These are phyloP conservation scores for Eremothecium coryli DNA, from an alignment of 1,139 yeast species.

Conservation along the genomic window DNA sequence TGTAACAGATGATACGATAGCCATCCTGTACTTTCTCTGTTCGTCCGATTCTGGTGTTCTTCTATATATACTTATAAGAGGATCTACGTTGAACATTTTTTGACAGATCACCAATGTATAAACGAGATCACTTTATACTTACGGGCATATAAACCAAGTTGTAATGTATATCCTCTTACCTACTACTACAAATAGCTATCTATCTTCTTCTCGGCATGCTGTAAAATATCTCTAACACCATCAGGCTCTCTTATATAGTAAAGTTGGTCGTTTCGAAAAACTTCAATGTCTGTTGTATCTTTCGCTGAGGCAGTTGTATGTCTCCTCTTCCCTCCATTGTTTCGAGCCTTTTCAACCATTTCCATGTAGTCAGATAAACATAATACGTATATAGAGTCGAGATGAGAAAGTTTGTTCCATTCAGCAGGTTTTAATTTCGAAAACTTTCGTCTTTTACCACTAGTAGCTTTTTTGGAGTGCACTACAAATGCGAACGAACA, in stretches of 20 bases:
- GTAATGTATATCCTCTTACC: too few species aligned
- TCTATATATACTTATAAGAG: too few species aligned
- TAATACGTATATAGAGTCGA: constrained; percentile 12
- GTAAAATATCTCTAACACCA: constrained; percentile 18
- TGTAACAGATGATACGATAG: constrained; percentile 44
- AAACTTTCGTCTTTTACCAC: constrained; percentile 14
- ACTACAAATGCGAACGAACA: constrained; percentile 31
- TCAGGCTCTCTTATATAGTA: constrained; percentile 20
- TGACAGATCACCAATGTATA: too few species aligned
- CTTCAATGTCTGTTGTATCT: constrained; percentile 1
- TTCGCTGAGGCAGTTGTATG: neutral
- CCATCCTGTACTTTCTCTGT: too few species aligned
- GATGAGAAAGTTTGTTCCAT: constrained; percentile 13
- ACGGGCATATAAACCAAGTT: too few species aligned
- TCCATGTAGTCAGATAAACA: constrained; percentile 20
- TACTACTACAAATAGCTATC: constrained; percentile 20
- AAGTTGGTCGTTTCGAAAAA: constrained; percentile 23
- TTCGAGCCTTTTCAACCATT: constrained; percentile 10
- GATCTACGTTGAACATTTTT: too few species aligned
- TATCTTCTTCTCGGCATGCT: constrained; percentile 31
- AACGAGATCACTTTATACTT: too few species aligned
- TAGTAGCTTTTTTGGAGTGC: constrained; percentile 9
- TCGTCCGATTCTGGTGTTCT: too few species aligned
- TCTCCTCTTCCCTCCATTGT: constrained; percentile 3
- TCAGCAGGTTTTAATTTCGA: constrained; percentile 13